Evolutionary conservation across 768 basidiomycete species (phyloP).

Genomic region (Auriscalpium vulgare): DNA sequence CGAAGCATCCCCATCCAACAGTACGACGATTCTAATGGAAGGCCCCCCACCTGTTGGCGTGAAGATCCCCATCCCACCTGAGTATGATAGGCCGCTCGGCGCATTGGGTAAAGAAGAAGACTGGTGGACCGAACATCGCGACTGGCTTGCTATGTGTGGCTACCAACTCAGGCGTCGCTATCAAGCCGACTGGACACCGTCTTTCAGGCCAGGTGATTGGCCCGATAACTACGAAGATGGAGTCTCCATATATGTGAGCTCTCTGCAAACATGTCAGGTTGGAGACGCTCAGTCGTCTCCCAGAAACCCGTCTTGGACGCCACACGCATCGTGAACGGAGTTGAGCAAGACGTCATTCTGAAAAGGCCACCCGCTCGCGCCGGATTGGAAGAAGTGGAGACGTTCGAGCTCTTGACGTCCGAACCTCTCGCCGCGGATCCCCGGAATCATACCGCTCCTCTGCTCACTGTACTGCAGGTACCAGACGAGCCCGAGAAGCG

Average conservation of each 20-base stretch:
- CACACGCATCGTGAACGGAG: conserved; percentile 7
- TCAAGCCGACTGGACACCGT: conserved; percentile 5
- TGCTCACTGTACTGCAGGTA: conserved; percentile 13
- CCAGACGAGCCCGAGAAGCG: conserved; percentile 6
- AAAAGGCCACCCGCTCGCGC: conserved; percentile 5
- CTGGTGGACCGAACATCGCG: conserved; percentile 9
- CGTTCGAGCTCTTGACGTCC: conserved; percentile 3
- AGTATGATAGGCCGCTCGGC: no score
- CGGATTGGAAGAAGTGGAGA: conserved; percentile 4
- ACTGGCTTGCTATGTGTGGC: not conserved
- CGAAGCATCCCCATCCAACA: no score
- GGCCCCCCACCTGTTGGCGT: no score
- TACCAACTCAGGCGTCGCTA: conserved; percentile 11
- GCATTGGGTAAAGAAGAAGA: not conserved
- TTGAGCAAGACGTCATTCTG: conserved; percentile 8
- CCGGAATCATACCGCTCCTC: conserved; percentile 17
- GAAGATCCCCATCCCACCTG: no score
- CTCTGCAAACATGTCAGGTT: not conserved
- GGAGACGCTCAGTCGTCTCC: not conserved
- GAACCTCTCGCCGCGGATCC: conserved; percentile 5
- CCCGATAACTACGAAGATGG: conserved; percentile 4
- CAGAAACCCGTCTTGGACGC: conserved; percentile 12
- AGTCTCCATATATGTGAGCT: not conserved
- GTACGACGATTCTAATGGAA: no score
- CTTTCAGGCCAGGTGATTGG: not conserved